Base-by-base conservation (phyloP, 2,329 filamentous ascomycete species). In the Epichloe amarillans region DNA sequence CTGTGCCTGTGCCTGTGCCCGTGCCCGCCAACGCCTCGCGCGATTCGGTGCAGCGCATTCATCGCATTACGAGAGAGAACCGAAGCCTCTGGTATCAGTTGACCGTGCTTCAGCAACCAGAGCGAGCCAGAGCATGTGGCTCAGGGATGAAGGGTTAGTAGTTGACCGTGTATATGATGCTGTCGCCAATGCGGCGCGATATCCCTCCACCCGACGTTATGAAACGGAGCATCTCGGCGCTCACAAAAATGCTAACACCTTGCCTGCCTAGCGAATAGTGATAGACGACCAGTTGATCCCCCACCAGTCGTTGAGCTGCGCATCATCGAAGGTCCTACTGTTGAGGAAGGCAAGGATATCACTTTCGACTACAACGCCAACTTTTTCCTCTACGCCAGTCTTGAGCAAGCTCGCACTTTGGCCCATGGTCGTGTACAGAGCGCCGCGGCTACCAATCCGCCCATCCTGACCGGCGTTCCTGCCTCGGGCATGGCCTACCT, bases 401-500 rank as follows among this genome's bases (percentile, higher is more conserved):
- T 98, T 53, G 89, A 96, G 63, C 83, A 88, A 59, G 86, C 88
- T 30, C 86, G 90, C 38, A 80, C 82, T 33, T 85, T 96, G 53
- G 88, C 88, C 17, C 84, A 88, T 53, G 86, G 86, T 47, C 85
- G 89, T 57, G 80, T 87, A 44, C 80, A 82, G 58, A 75, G 76
- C 12, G 76, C 75, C 33, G 73, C 81, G n/a, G 79, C 84, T 11
- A 79, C 81, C 47, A 83, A 82, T 52, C 83, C 84, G 42, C 86
- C 93, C 0, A 90, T 97, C 23, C 72, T 98, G 58, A 97, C 91
- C 0, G 93, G 93, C 56, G 91, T 95, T 60, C 89, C 90, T 0
- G 91, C 95, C 14, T 93, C 91, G 17, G 93, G 91, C 52, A 95
- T 96, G 78, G 90, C 91, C 23, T 96, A 97, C 64, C 77, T 98